Base-by-base conservation (phyloP, 768 basidiomycete genomes). In the Erythrobasidium yunnanense region DNA sequence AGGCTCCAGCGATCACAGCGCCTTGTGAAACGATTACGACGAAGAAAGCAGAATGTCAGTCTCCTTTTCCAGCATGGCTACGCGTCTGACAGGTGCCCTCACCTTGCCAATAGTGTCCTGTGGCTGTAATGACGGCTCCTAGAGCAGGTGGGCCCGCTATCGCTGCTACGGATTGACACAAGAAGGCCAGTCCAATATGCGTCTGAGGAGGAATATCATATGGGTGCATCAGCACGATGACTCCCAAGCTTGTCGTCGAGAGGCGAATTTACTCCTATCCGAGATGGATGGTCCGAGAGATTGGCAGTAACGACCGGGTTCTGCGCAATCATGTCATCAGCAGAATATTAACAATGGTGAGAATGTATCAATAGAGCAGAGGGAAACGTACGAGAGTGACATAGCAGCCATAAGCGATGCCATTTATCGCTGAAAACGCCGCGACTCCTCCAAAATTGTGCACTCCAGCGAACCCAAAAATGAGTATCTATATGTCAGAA, bases 281-380 rank as follows among this genome's bases (percentile, higher is more conserved):
- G 60, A 6, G 60, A 46, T 3, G 60, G 60, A 17, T 46, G 46
- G 25, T 63, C 60, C 22, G 45, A 49, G 27, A 63, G 42, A 32
- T 32, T 49, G 5, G 60, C 60, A 2, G 97, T 83, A 4, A 97
- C 91, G 71, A 99, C 85, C 0, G 95, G 95, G 73, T 97, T 91
- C 67, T 85, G 85, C 3, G 93, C 92, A 6, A 27, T 50, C 5
- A 20, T 27, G 29, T 17, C 23, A 5, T 15, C 15, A 25, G 42
- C 11, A 17, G 5, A 55, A n/a, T n/a, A n/a, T n/a, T n/a, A n/a
- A n/a, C n/a, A n/a, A n/a, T n/a, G n/a, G n/a, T n/a, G n/a, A n/a
- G n/a, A n/a, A n/a, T n/a, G n/a, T n/a, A n/a, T n/a, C n/a, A n/a
- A n/a, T n/a, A n/a, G n/a, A n/a, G n/a, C n/a, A 23, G 11, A 23